Evolutionary conservation across 2,329 filamentous ascomycete species (phyloP).

Genomic region (Beauveria australis): DNA sequence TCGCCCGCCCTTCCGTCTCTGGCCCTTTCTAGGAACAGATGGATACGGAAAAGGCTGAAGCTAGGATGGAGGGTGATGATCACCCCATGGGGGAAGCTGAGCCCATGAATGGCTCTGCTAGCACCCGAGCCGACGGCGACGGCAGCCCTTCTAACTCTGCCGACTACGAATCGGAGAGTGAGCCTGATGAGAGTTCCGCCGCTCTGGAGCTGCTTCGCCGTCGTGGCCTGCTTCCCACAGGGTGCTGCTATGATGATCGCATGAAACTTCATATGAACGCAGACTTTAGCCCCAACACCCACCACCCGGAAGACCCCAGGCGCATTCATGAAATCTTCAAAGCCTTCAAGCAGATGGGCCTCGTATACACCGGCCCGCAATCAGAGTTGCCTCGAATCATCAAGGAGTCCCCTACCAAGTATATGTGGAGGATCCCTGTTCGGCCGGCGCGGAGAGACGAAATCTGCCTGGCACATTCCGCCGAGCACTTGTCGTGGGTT

Average conservation of each 20-base stretch:
- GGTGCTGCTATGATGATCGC: slow-evolving; percentile 81
- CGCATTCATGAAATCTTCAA: slow-evolving; percentile 91
- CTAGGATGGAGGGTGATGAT: slow-evolving; percentile 11
- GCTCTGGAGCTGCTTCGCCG: slow-evolving; percentile 30
- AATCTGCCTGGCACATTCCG: slow-evolving; percentile 69
- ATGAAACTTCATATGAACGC: slow-evolving; percentile 95
- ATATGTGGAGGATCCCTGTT: slow-evolving; percentile 70
- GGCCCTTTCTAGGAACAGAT: not conserved
- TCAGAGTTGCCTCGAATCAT: slow-evolving; percentile 44
- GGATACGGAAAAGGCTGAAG: slow-evolving; percentile 8
- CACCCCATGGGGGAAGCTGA: slow-evolving; percentile 13
- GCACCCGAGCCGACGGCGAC: slow-evolving; percentile 10
- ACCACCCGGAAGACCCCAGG: slow-evolving; percentile 89
- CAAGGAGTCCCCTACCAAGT: slow-evolving; percentile 46
- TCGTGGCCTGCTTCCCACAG: slow-evolving; percentile 55
- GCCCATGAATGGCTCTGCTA: slow-evolving; percentile 7
- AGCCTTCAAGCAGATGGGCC: slow-evolving; percentile 71
- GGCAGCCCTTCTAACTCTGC: slow-evolving; percentile 25
- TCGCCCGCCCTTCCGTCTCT: not conserved
- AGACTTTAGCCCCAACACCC: slow-evolving; percentile 61
- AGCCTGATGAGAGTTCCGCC: slow-evolving; percentile 28
- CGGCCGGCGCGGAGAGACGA: slow-evolving; percentile 72
- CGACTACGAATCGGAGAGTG: slow-evolving; percentile 23
- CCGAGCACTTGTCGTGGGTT: slow-evolving; percentile 75
- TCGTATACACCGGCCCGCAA: slow-evolving; percentile 59